A percentile compares a stretch with the other conserved stretches of the same genome.
Conservation (phyloP, 192 early-diverging fungal genomes). For the Lobosporangium transversale region DNA sequence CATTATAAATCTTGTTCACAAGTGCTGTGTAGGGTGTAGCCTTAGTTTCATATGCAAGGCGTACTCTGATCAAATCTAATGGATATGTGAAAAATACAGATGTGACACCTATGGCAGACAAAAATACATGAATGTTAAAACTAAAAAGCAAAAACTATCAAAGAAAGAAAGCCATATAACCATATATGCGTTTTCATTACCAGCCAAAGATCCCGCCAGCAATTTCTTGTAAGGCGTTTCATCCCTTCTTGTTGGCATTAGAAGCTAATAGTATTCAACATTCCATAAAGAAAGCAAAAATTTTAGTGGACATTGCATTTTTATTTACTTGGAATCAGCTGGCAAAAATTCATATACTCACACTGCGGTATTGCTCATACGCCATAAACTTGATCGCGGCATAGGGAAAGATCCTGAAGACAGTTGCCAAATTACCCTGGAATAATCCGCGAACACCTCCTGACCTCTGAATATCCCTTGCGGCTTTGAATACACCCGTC, state of each 20-base stretch:
- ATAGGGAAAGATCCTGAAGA: slow-evolving; percentile 96
- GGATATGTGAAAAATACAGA: slow-evolving; percentile 94
- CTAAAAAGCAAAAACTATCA: background rate
- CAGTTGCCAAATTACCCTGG: slow-evolving; percentile 94
- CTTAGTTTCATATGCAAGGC: slow-evolving; percentile 87
- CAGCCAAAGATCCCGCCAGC: slow-evolving; percentile 78
- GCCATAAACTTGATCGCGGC: slow-evolving; percentile 97
- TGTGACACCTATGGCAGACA: slow-evolving; percentile 72
- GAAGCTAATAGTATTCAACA: slow-evolving; percentile 11
- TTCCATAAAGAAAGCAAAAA: background rate
- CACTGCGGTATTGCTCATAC: slow-evolving; percentile 87
- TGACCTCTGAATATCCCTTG: slow-evolving; percentile 72
- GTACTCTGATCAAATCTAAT: slow-evolving; percentile 91
- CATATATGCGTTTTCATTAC: background rate
- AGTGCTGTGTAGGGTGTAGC: slow-evolving; percentile 39
- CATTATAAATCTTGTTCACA: slow-evolving; percentile 76
- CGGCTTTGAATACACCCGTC: slow-evolving; percentile 84
- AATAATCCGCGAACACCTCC: slow-evolving; percentile 86
- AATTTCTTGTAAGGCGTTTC: slow-evolving; percentile 79
- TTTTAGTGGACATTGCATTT: no score
- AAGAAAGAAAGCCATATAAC: background rate
- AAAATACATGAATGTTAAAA: background rate
- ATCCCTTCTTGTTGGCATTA: slow-evolving; percentile 50
- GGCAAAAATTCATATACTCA: no score
- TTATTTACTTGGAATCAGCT: no score